Percentiles rank a stretch among this genome's conserved stretches.
Conservation (phyloP, 768 basidiomycete species). For the Mycena belliarum region DNA sequence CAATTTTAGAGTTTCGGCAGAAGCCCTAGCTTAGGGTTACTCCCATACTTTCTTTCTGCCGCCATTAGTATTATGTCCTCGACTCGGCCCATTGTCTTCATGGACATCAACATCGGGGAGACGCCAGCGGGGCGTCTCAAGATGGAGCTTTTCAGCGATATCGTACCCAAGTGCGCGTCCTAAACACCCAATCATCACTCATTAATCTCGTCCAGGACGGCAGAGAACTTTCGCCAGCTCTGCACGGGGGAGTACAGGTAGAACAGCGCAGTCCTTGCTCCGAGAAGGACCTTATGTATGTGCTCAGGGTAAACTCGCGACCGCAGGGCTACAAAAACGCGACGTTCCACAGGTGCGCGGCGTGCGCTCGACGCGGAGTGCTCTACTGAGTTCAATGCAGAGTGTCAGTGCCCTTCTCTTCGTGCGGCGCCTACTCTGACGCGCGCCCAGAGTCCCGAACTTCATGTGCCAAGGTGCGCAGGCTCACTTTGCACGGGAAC, state of each 20-base stretch:
- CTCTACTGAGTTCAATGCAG: constrained; percentile 38
- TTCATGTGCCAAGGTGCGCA: constrained; percentile 93
- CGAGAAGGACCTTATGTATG: background rate
- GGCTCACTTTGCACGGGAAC: too few relatives aligned
- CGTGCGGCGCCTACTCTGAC: constrained; percentile 13
- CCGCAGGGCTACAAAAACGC: constrained; percentile 91
- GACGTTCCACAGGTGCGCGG: constrained; percentile 84
- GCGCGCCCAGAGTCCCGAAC: constrained; percentile 64
- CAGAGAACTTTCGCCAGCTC: constrained; percentile 96
- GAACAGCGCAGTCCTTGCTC: constrained; percentile 5
- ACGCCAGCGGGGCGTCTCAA: constrained; percentile 93
- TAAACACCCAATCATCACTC: too few relatives aligned
- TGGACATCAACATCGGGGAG: constrained; percentile 96
- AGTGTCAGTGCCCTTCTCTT: constrained; percentile 55
- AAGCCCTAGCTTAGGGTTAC: too few relatives aligned
- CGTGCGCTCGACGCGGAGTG: background rate
- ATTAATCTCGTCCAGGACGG: constrained; percentile 58
- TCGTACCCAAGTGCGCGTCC: constrained; percentile 84
- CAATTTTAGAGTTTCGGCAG: too few relatives aligned
- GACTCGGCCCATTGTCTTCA: constrained; percentile 88
- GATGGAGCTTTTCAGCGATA: constrained; percentile 96
- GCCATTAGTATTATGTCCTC: constrained; percentile 21
- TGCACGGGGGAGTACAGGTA: constrained; percentile 97
- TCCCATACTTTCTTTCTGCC: background rate
- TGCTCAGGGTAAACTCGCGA: constrained; percentile 68